Evolutionary conservation across 306 rosid species (phyloP).

Genomic region (Chamaecrista fasciculata): DNA sequence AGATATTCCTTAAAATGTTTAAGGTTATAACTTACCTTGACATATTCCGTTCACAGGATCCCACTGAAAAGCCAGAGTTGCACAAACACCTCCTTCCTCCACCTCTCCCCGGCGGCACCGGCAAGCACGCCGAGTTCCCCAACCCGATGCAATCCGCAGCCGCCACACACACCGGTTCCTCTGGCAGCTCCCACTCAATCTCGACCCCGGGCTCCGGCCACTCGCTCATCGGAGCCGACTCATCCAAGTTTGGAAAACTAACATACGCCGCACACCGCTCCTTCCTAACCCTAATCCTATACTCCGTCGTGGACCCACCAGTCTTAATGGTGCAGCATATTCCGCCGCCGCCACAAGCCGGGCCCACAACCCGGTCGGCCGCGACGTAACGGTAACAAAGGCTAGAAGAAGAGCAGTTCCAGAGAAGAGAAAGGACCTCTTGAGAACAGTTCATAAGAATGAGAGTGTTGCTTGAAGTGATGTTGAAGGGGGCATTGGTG

Average conservation of each 20-base stretch:
- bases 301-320: conserved; percentile 28
- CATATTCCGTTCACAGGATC: conserved; percentile 37
- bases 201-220: conserved; percentile 46
- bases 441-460: conserved; percentile 34
- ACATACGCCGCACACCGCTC: conserved; percentile 38
- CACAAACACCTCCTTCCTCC: conserved; percentile 38
- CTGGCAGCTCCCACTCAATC: conserved; percentile 42
- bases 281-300: conserved; percentile 31
- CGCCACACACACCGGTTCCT: conserved; percentile 34
- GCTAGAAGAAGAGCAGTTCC: conserved; percentile 35
- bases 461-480: conserved; percentile 35
- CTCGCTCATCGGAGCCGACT: conserved; percentile 16
- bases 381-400: conserved; percentile 30
- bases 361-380: background rate
- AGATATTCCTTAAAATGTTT: too few relatives aligned
- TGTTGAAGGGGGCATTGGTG: conserved; percentile 31
- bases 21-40: conserved; percentile 28
- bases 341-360: background rate
- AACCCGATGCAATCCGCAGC: conserved; percentile 18
- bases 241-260: conserved; percentile 36
- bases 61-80: conserved; percentile 38
- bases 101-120: conserved; percentile 5
- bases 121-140: conserved; percentile 34
- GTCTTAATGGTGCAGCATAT: conserved; percentile 34
- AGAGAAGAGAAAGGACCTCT: background rate